phyloP scores from a whole-genome alignment of 768 basidiomycete species.

The Pulveroboletus frians region DNA sequence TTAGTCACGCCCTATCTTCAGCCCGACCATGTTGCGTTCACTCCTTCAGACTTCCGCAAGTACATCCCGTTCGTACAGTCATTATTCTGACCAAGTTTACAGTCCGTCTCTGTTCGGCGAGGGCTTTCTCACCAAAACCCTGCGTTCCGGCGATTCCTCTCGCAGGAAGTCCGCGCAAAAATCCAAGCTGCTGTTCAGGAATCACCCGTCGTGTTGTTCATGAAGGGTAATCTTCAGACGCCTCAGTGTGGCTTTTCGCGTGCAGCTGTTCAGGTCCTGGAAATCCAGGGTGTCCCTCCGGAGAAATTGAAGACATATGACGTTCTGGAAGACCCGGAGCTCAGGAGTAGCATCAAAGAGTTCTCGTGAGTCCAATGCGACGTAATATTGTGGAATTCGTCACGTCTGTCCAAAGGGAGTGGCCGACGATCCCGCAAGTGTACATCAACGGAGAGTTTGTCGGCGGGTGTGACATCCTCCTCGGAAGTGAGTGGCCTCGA shows the following conservation, averaged over 20 bases:
- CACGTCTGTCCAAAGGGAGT: conserved; percentile 54
- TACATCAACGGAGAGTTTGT: conserved; percentile 95
- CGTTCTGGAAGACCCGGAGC: conserved; percentile 79
- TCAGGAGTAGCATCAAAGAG: conserved; percentile 87
- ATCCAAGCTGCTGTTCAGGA: conserved; percentile 71
- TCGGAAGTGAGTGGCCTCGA: conserved; percentile 63
- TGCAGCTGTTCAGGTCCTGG: conserved; percentile 87
- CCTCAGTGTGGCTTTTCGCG: conserved; percentile 97
- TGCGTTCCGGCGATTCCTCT: conserved; percentile 45
- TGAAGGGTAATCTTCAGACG: conserved; percentile 87
- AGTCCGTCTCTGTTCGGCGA: conserved; percentile 12
- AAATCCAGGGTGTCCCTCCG: conserved; percentile 70
- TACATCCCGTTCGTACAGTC: not conserved
- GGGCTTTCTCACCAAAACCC: not conserved
- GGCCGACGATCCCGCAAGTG: conserved; percentile 96
- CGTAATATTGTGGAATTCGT: not conserved
- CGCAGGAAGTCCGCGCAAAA: conserved; percentile 53
- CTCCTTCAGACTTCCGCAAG: conserved; percentile 12
- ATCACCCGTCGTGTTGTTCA: conserved; percentile 89
- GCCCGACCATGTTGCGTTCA: conserved; percentile 14
- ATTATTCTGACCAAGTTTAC: not conserved
- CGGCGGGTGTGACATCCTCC: conserved; percentile 92
- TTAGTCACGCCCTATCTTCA: not conserved
- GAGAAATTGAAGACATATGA: conserved; percentile 89
- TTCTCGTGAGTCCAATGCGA: conserved; percentile 74